phyloP scores from a whole-genome alignment of 306 rosid genomes.

The Dicorynia guianensis region DNA sequence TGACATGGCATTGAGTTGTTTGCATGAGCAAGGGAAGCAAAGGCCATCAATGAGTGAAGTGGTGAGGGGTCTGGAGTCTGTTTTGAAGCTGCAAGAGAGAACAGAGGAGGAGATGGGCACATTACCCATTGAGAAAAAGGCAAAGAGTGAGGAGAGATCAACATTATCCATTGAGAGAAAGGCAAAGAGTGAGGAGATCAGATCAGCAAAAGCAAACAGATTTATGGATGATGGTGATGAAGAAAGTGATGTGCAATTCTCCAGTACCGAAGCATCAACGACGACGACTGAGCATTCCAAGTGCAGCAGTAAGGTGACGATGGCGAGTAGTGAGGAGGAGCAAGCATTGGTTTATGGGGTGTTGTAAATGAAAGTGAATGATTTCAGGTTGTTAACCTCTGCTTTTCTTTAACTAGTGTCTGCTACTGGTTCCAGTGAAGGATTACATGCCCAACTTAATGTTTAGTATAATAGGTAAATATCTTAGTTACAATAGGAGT shows the following conservation, averaged over 20 bases:
- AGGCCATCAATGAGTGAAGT: slow-evolving; percentile 68
- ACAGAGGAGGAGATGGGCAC: background rate
- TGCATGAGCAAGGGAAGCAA: slow-evolving; percentile 48
- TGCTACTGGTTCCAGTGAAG: no score
- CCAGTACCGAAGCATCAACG: background rate
- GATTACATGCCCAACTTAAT: no score
- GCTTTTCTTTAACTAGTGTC: no score
- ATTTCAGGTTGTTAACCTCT: no score
- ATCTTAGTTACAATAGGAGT: no score
- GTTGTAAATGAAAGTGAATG: background rate
- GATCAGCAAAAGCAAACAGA: background rate
- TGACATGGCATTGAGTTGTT: slow-evolving; percentile 50
- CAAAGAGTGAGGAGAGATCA: slow-evolving; percentile 17
- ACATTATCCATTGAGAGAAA: background rate
- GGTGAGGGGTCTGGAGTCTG: slow-evolving; percentile 43
- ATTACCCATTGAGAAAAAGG: background rate
- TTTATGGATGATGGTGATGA: background rate
- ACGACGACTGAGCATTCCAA: background rate
- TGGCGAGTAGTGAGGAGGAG: slow-evolving; percentile 33
- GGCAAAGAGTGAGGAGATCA: slow-evolving; percentile 17
- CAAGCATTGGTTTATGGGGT: slow-evolving; percentile 37
- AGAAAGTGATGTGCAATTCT: background rate
- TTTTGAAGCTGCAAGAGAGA: slow-evolving; percentile 43
- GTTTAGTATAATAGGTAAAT: no score
- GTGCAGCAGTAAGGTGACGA: slow-evolving; percentile 13